Evolutionary conservation across 106 monocot genomes (phyloP).

Genomic region (Platanthera guangdongensis): DNA sequence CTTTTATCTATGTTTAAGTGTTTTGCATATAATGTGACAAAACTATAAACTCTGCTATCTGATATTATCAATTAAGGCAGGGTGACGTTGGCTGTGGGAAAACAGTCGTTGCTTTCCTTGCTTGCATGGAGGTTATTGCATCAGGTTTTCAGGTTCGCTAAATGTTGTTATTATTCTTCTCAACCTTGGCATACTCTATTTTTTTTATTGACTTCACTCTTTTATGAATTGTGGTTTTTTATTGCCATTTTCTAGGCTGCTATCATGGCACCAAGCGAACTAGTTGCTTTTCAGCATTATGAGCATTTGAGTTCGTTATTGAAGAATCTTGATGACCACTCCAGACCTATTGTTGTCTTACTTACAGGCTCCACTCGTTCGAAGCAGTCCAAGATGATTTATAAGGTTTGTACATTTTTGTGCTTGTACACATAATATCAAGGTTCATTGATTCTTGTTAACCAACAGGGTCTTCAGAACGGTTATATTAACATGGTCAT

Average conservation of each 20-base stretch:
- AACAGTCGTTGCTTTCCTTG: slow-evolving; percentile 92
- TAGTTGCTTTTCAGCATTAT: slow-evolving; percentile 89
- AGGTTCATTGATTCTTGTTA: slow-evolving; percentile 13
- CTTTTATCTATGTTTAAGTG: neutral
- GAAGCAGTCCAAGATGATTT: slow-evolving; percentile 57
- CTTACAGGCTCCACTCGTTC: slow-evolving; percentile 82
- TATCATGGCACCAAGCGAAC: slow-evolving; percentile 95
- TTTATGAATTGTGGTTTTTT: neutral
- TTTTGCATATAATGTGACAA: neutral
- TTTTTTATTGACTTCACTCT: neutral
- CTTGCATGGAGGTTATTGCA: slow-evolving; percentile 91
- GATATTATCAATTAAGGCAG: slow-evolving; percentile 22
- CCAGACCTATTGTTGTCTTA: slow-evolving; percentile 66
- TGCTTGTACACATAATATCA: neutral
- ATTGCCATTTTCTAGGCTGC: slow-evolving; percentile 55
- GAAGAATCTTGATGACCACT: slow-evolving; percentile 36
- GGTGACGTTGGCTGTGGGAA: slow-evolving; percentile 99
- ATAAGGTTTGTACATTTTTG: slow-evolving; percentile 30
- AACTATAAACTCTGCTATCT: neutral
- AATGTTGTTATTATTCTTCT: neutral
- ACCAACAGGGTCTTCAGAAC: slow-evolving; percentile 53
- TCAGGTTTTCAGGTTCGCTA: slow-evolving; percentile 86
- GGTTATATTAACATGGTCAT: slow-evolving; percentile 85
- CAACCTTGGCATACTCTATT: neutral
- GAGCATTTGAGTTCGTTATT: slow-evolving; percentile 60